Base-by-base conservation (phyloP, 768 basidiomycete species). In the Termitomyces sp. region DNA sequence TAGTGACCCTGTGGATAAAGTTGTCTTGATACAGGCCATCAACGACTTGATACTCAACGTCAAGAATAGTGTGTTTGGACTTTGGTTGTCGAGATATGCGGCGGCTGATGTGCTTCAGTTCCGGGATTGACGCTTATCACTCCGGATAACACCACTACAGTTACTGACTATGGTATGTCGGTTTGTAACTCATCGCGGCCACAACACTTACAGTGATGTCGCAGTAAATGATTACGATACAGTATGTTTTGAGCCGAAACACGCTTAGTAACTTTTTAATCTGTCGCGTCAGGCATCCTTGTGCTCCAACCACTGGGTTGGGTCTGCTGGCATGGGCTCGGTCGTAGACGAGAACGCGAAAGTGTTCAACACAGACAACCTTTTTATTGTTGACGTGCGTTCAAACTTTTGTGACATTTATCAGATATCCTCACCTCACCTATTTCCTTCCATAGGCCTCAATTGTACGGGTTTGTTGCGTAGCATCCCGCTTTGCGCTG, bases 281-380 rank as follows among this genome's bases (percentile, higher is more conserved):
- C 30, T 35, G 37, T 30, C 32, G 22, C 49, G 34, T n/a, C 51
- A 74, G 71, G 63, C 58, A 17, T 70, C 71, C 22, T 68, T 84
- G 69, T 72, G 80, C 67, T 83, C 81, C 6, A 86, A 86, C 61
- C 84, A 86, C 65, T 85, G 83, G 83, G 78, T 83, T 17, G 83
- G 81, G 19, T 74, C 82, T 5, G 75, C 75, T 61, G 71, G 64
- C 35, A 80, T 85, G 42, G 78, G 79, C 35, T 66, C 66, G 7
- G 84, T 86, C 22, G 82, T 86, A 19, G 83, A 85, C 57, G 65
- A 74, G 56, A 83, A 84, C 63, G 69, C 75, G 11, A 80, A 81
- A 63, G 85, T 85, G 5, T 68, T 70, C 46, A 68, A 70, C 54
- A 78, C 77, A 3, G 72, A 74, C 60, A 78, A 75, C 58, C 66